Evolutionary conservation across 2,329 filamentous ascomycete species (phyloP).

Genomic region (Septoria linicola): DNA sequence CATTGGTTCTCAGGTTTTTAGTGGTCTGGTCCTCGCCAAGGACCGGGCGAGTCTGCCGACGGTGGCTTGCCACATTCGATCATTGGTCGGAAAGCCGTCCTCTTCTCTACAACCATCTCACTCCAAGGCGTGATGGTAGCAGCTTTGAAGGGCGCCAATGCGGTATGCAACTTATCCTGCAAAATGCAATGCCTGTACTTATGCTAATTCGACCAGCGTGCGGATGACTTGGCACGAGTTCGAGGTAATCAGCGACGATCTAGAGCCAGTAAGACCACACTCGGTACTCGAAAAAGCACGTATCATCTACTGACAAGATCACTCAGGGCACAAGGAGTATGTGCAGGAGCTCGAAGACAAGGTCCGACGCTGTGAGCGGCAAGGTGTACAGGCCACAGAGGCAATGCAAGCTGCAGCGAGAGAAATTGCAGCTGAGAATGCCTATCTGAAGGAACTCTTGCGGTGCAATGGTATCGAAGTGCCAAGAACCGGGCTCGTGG

Average conservation of each 20-base stretch:
- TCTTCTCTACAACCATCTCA: too few species aligned
- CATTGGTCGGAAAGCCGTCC: too few species aligned
- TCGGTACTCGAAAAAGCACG: background rate
- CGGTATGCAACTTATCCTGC: too few species aligned
- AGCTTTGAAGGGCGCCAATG: too few species aligned
- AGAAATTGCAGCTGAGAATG: slow-evolving; percentile 4
- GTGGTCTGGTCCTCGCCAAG: too few species aligned
- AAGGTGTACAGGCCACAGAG: slow-evolving; percentile 3
- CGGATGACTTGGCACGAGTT: slow-evolving; percentile 4
- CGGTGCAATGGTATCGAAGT: slow-evolving; percentile 1
- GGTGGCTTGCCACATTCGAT: too few species aligned
- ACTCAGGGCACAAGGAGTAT: slow-evolving; percentile 4
- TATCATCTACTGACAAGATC: background rate
- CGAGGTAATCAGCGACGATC: slow-evolving; percentile 4
- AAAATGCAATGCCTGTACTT: too few species aligned
- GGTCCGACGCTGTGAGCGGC: slow-evolving; percentile 3
- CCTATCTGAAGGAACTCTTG: slow-evolving; percentile 2
- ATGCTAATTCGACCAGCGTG: background rate
- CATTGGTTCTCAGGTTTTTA: too few species aligned
- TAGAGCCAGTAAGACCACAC: slow-evolving; percentile 2
- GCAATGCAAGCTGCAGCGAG: slow-evolving; percentile 7
- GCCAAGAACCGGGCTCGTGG: background rate
- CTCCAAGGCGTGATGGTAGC: too few species aligned
- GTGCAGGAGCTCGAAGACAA: slow-evolving; percentile 9
- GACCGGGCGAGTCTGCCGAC: too few species aligned